Conservation (phyloP, 495 filamentous ascomycete species). For the Aspergillus coremiiformis region DNA sequence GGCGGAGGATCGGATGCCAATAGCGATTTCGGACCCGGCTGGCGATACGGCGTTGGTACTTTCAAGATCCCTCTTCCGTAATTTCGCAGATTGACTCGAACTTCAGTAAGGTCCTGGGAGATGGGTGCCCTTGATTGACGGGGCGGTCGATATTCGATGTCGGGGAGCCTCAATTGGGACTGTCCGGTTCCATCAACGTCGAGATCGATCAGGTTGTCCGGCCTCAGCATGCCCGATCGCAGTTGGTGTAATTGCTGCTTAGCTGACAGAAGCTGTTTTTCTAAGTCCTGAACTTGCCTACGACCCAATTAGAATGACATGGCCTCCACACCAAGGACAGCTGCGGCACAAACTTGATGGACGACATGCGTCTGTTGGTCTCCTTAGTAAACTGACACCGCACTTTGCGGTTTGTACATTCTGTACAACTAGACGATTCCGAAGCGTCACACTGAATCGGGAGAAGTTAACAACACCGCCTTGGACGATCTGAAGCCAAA, state of each 20-base stretch:
- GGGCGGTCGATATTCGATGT: conserved; percentile 57
- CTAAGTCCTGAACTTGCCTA: conserved; percentile 90
- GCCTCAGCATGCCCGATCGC: conserved; percentile 41
- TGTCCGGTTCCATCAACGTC: conserved; percentile 52
- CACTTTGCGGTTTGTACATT: conserved; percentile 89
- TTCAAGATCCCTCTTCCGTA: conserved; percentile 77
- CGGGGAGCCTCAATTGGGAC: conserved; percentile 59
- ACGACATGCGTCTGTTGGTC: conserved; percentile 97
- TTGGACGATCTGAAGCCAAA: conserved; percentile 3
- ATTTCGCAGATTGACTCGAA: conserved; percentile 64
- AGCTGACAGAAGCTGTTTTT: conserved; percentile 75
- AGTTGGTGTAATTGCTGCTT: conserved; percentile 67
- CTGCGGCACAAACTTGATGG: conserved; percentile 65
- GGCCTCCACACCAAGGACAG: conserved; percentile 1
- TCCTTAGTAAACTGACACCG: conserved; percentile 99
- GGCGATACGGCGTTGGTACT: conserved; percentile 64
- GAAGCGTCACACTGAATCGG: conserved; percentile 76
- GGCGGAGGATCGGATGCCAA: conserved; percentile 52
- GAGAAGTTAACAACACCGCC: background rate
- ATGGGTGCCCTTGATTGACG: conserved; percentile 51
- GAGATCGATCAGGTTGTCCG: conserved; percentile 49
- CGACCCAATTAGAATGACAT: conserved; percentile 14
- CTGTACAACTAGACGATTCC: conserved; percentile 89
- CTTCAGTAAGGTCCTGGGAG: conserved; percentile 61
- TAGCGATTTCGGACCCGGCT: conserved; percentile 40